Evolutionary conservation across 345 rosid genomes (phyloP).

Genomic region (Gossypium turneri): DNA sequence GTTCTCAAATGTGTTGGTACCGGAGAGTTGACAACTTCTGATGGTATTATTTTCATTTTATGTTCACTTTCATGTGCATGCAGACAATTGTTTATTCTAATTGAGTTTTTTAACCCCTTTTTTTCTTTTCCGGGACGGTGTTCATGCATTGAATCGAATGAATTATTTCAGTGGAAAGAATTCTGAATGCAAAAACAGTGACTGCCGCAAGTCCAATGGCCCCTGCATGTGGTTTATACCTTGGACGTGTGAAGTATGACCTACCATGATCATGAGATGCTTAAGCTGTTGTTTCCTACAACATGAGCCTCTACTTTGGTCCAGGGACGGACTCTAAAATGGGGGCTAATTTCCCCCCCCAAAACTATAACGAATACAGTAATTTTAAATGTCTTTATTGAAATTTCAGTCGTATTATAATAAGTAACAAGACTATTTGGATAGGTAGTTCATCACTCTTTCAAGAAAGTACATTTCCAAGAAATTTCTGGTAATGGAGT

Average conservation of each 20-base stretch:
- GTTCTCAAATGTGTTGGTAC: slow-evolving; percentile 81
- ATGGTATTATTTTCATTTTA: slow-evolving; percentile 42
- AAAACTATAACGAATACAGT: neutral
- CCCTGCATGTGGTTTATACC: slow-evolving; percentile 81
- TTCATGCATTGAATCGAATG: slow-evolving; percentile 2
- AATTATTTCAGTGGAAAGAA: slow-evolving; percentile 51
- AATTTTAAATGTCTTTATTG: neutral
- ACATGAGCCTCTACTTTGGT: neutral
- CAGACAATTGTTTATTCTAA: neutral
- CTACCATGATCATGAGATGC: slow-evolving; percentile 28
- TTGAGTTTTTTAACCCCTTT: neutral
- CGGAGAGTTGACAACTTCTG: slow-evolving; percentile 57
- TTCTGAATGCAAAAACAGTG: slow-evolving; percentile 67
- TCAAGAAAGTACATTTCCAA: no score
- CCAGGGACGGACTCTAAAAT: neutral
- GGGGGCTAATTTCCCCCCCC: neutral
- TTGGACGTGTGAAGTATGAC: slow-evolving; percentile 75
- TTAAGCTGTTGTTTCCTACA: neutral
- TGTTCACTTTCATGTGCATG: neutral
- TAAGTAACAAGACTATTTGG: neutral
- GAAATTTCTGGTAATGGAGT: no score
- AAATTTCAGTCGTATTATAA: neutral
- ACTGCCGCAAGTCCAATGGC: slow-evolving; percentile 80
- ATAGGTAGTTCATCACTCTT: neutral
- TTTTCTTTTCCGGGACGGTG: neutral